Conservation (phyloP, 2,329 filamentous ascomycete species). For the Colletotrichum spinosum region DNA sequence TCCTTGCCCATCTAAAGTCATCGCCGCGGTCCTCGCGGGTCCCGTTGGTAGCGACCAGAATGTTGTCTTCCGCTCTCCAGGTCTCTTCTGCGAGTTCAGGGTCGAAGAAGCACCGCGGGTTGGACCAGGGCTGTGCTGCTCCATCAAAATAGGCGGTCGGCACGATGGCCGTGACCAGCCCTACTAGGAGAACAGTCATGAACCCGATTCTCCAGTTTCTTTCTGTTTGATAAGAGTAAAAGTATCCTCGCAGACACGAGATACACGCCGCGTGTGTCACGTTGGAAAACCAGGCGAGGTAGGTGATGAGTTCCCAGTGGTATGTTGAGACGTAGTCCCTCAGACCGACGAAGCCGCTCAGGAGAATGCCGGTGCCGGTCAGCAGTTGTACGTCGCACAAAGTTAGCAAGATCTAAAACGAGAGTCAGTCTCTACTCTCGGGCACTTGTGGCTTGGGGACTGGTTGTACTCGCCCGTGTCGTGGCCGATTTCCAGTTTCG, state of each 20-base stretch:
- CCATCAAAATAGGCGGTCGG: slow-evolving; percentile 1
- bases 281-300: slow-evolving; percentile 48
- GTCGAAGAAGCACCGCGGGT: slow-evolving; percentile 9
- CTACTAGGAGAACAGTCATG: background rate
- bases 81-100: background rate
- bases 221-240: background rate
- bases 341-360: slow-evolving; percentile 36
- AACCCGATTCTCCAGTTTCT: background rate
- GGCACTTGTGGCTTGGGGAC: too few relatives aligned
- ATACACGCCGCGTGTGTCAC: slow-evolving; percentile 43
- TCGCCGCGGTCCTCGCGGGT: background rate
- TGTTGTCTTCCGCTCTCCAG: background rate
- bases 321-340: slow-evolving; percentile 40
- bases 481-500: background rate
- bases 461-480: background rate
- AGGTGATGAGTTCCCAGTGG: slow-evolving; percentile 45
- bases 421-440: too few relatives aligned
- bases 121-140: slow-evolving; percentile 1
- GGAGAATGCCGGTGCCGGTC: slow-evolving; percentile 45
- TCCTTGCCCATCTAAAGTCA: background rate
- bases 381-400: slow-evolving; percentile 44
- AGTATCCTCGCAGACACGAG: background rate
- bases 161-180: background rate
- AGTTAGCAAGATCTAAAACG: background rate
- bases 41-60: background rate